phyloP scores from a whole-genome alignment of 345 rosid genomes.

The Eutrema japonicum region DNA sequence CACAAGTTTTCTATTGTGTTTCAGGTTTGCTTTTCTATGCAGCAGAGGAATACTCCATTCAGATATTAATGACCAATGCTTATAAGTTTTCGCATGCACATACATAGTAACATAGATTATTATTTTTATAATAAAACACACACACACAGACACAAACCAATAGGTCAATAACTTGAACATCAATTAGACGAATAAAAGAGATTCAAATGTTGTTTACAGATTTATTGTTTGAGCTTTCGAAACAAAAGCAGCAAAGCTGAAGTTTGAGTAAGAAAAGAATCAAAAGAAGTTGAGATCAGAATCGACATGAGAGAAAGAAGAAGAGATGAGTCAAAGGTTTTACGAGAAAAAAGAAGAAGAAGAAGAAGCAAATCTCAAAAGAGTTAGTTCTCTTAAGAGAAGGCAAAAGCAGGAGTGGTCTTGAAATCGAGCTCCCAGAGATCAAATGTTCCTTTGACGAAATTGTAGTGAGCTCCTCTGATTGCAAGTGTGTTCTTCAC shows the following conservation, averaged over 20 bases:
- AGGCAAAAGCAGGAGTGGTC: constrained; percentile 46
- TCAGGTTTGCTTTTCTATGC: no score
- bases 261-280: constrained; percentile 18
- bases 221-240: constrained; percentile 36
- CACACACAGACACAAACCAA: no score
- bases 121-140: no score
- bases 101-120: no score
- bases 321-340: constrained; percentile 30
- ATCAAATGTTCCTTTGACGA: constrained; percentile 68
- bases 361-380: constrained; percentile 26
- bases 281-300: constrained; percentile 30
- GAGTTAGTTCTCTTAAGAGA: constrained; percentile 28
- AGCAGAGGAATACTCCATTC: no score
- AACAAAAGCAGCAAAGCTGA: constrained; percentile 28
- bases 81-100: no score
- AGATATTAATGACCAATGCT: no score
- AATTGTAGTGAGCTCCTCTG: constrained; percentile 81
- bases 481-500: constrained; percentile 53
- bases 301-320: constrained; percentile 27
- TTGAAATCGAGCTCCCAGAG: constrained; percentile 80
- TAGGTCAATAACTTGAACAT: not conserved
- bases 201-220: constrained; percentile 21
- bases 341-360: not conserved
- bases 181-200: constrained; percentile 6
- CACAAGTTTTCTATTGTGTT: no score